Conservation (phyloP, 768 basidiomycete genomes). For the Kwoniella sp. region DNA sequence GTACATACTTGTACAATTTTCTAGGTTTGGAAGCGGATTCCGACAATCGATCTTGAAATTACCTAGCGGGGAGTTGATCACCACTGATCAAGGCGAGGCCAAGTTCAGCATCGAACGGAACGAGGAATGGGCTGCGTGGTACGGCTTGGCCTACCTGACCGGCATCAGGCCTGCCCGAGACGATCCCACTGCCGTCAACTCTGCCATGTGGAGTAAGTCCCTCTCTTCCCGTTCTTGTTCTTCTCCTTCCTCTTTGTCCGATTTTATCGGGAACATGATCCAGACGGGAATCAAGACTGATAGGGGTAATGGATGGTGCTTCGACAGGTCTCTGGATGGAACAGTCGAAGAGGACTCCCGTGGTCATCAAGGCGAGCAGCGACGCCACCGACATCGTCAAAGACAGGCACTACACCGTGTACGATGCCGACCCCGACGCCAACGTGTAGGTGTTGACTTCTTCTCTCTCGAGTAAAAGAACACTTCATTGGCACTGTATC, state of each 20-base stretch:
- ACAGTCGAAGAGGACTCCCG: slow-evolving; percentile 1
- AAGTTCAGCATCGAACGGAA: neutral
- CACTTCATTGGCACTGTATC: too few species aligned
- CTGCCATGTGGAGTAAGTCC: slow-evolving; percentile 8
- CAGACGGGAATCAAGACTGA: neutral
- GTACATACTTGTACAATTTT: too few species aligned
- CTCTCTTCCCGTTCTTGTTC: too few species aligned
- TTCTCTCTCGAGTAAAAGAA: too few species aligned
- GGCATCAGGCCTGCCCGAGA: slow-evolving; percentile 3
- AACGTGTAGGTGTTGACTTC: neutral
- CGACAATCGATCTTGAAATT: neutral
- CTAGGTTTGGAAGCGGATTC: slow-evolving; percentile 10
- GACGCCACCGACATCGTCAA: neutral
- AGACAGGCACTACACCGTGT: slow-evolving; percentile 7
- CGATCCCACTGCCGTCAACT: neutral
- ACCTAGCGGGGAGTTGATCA: neutral
- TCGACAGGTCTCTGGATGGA: slow-evolving; percentile 9
- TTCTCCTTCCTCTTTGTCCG: too few species aligned
- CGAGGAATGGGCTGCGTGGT: slow-evolving; percentile 9
- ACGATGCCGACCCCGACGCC: neutral
- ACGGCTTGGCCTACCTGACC: neutral
- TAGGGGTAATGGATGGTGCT: too few species aligned
- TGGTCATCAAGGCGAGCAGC: neutral
- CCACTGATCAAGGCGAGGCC: neutral
- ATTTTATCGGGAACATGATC: too few species aligned